A percentile compares a stretch with the other conserved stretches of the same genome.
These are phyloP conservation scores for Epichloe sylvatica DNA, from an alignment of 2,329 filamentous ascomycete species.

Conservation along the genomic window DNA sequence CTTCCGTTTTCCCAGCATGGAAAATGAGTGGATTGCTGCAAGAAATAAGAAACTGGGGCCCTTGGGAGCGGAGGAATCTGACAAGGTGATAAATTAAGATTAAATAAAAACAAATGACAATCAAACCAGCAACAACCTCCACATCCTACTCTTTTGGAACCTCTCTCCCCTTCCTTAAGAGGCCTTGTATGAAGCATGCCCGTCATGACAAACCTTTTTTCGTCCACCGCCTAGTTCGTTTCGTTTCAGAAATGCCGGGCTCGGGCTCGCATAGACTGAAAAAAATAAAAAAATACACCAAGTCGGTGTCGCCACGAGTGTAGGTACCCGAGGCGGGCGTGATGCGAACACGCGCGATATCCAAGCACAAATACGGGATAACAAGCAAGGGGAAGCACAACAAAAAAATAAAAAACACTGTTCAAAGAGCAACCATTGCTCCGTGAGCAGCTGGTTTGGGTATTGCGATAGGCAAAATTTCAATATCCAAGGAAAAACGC, in stretches of 20 bases:
- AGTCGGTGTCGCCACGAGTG: too few relatives aligned
- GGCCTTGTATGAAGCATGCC: neutral
- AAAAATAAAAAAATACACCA: neutral
- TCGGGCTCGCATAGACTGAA: neutral
- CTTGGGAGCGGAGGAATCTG: neutral
- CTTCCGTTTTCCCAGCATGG: neutral
- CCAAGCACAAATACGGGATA: neutral
- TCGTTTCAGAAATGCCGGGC: neutral
- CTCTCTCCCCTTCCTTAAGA: neutral
- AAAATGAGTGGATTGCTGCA: neutral
- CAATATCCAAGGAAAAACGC: neutral
- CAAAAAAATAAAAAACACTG: neutral
- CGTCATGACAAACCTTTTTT: neutral
- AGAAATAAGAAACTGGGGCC: neutral
- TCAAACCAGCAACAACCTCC: neutral
- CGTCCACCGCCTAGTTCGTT: neutral
- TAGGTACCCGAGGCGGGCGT: neutral
- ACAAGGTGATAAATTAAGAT: neutral
- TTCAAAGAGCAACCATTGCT: neutral
- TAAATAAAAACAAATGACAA: neutral
- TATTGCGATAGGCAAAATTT: neutral
- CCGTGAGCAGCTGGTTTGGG: neutral
- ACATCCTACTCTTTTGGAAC: neutral
- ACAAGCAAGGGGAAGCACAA: neutral
- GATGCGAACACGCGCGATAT: neutral